Evolutionary conservation across 2,329 filamentous ascomycete species (phyloP).

Genomic region (Aspergillus udagawae): DNA sequence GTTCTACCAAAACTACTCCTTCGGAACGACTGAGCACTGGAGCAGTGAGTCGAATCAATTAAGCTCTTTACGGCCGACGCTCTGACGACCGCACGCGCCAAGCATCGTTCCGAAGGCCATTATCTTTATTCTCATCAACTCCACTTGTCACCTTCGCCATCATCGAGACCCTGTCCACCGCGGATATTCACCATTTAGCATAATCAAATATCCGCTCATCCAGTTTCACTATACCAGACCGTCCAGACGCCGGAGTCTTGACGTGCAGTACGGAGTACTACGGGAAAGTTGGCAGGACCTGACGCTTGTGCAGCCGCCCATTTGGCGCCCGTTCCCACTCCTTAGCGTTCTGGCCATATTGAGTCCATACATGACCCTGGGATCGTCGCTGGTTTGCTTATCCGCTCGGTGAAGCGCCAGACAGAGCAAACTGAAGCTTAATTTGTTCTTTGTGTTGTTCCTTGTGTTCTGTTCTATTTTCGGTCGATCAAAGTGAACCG

Average conservation of each 20-base stretch:
- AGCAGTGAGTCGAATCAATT: background rate
- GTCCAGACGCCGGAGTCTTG: no score
- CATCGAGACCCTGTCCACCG: background rate
- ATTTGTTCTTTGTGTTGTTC: background rate
- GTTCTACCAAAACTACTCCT: background rate
- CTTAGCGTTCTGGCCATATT: background rate
- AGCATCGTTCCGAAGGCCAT: background rate
- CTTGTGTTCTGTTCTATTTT: background rate
- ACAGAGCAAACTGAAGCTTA: background rate
- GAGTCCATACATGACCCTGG: background rate
- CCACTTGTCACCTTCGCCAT: background rate
- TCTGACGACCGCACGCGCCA: background rate
- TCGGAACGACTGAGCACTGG: background rate
- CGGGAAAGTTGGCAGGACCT: background rate
- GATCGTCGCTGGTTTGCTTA: background rate
- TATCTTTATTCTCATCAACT: background rate
- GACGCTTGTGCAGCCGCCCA: background rate
- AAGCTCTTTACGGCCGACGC: background rate
- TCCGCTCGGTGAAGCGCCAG: background rate
- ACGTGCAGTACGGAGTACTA: background rate
- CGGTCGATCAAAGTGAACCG: background rate
- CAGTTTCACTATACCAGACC: background rate
- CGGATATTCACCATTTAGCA: background rate
- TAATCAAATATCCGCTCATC: background rate
- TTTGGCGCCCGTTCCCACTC: background rate